Percentiles rank a stretch among this genome's conserved stretches.
Evolutionary conservation across 345 rosid species (phyloP).

Genomic region (Abelmoschus esculentus): DNA sequence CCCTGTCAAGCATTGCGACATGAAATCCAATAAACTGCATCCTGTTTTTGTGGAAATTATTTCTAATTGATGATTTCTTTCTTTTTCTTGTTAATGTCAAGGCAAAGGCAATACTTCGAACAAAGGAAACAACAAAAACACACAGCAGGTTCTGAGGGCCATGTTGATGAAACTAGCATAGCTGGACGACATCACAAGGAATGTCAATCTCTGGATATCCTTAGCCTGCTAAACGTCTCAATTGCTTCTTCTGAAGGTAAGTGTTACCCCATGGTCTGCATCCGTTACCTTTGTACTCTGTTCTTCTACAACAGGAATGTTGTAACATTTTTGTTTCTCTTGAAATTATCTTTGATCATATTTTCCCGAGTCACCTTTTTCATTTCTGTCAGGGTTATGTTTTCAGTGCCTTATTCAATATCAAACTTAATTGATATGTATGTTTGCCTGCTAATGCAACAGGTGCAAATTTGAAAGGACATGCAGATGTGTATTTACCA

Average conservation of each 20-base stretch:
- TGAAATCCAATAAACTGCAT: no score
- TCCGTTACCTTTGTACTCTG: background rate
- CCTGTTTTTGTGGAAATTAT: no score
- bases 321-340: background rate
- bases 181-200: slow-evolving; percentile 25
- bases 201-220: slow-evolving; percentile 67
- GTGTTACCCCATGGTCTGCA: slow-evolving; percentile 12
- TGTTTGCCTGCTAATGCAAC: slow-evolving; percentile 3
- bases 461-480: background rate
- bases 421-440: slow-evolving; percentile 1
- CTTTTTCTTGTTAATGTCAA: slow-evolving; percentile 18
- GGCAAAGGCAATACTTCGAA: slow-evolving; percentile 90
- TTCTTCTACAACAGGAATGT: background rate
- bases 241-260: slow-evolving; percentile 27
- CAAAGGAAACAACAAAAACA: slow-evolving; percentile 57
- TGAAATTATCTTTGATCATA: background rate
- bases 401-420: background rate
- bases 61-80: background rate
- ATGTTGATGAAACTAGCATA: slow-evolving; percentile 21
- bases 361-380: background rate
- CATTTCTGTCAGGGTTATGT: background rate
- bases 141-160: slow-evolving; percentile 27
- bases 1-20: background rate
- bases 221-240: slow-evolving; percentile 50
- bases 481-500: background rate